These are phyloP conservation scores for Aquilaria yunnanensis DNA, from an alignment of 345 rosid genomes.

Conservation along the genomic window DNA sequence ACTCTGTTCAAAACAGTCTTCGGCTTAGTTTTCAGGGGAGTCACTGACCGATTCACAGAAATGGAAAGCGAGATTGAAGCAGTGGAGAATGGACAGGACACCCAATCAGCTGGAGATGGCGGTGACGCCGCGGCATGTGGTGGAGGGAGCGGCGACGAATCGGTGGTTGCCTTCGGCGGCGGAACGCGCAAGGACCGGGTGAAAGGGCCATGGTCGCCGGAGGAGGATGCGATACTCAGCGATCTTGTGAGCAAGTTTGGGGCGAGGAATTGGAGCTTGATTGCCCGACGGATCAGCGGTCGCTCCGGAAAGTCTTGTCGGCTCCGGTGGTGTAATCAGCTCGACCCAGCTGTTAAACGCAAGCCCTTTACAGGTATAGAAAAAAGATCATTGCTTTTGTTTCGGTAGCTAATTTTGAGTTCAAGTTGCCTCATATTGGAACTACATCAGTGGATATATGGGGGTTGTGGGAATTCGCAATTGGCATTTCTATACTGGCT, in stretches of 20 bases:
- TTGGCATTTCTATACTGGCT: not conserved
- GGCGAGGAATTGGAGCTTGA: constrained; percentile 65
- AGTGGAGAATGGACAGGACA: constrained; percentile 15
- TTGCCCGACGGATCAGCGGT: constrained; percentile 66
- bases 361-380: constrained; percentile 69
- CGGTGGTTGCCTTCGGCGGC: constrained; percentile 17
- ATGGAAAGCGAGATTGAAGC: constrained; percentile 23
- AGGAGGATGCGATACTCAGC: constrained; percentile 49
- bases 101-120: constrained; percentile 4
- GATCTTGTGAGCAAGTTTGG: constrained; percentile 43
- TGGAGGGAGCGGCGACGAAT: constrained; percentile 24
- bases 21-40: too few relatives aligned
- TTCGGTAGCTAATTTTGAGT: not conserved
- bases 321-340: constrained; percentile 95
- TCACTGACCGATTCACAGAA: constrained; percentile 9
- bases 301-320: constrained; percentile 91
- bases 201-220: constrained; percentile 59
- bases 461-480: not conserved
- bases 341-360: constrained; percentile 70
- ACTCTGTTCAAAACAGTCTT: too few relatives aligned
- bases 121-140: constrained; percentile 8
- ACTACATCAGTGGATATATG: not conserved
- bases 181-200: constrained; percentile 27
- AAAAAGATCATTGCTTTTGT: not conserved
- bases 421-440: not conserved